These are phyloP conservation scores for Ceratocystiopsis brevicomis DNA, from an alignment of 2,329 filamentous ascomycete genomes.

Conservation along the genomic window DNA sequence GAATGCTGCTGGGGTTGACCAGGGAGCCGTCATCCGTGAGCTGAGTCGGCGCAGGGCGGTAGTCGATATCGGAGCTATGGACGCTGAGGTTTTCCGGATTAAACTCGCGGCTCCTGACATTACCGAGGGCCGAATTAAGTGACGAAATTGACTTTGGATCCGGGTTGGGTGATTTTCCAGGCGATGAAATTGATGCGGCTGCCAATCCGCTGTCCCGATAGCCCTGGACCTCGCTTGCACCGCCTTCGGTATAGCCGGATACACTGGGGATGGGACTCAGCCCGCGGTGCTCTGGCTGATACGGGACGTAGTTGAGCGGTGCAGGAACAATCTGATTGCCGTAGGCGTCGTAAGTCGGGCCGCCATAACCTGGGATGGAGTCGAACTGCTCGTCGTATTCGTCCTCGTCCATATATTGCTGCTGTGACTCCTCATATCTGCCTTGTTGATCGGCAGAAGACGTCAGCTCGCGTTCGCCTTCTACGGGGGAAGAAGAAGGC, in stretches of 20 bases:
- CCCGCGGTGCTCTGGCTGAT: conserved; percentile 48
- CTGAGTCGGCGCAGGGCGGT: conserved; percentile 23
- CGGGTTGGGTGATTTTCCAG: conserved; percentile 34
- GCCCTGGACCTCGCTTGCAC: conserved; percentile 31
- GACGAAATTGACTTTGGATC: conserved; percentile 23
- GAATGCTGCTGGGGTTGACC: conserved; percentile 36
- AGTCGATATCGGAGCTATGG: conserved; percentile 35
- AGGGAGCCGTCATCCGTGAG: conserved; percentile 28
- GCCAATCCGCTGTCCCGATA: conserved; percentile 39
- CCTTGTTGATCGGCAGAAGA: no score
- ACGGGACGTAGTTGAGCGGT: conserved; percentile 46
- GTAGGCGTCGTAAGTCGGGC: conserved; percentile 30
- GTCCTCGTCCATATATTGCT: conserved; percentile 2
- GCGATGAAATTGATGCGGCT: conserved; percentile 34
- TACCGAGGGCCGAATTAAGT: conserved; percentile 35
- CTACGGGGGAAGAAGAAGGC: no score
- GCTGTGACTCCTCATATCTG: conserved; percentile 24
- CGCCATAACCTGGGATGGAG: conserved; percentile 10
- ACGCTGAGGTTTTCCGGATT: conserved; percentile 41
- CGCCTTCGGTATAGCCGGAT: conserved; percentile 62
- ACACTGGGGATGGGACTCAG: conserved; percentile 86
- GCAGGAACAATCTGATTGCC: conserved; percentile 43
- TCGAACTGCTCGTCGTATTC: conserved; percentile 20
- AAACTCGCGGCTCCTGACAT: conserved; percentile 29
- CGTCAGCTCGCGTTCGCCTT: no score